These are phyloP conservation scores for Cadophora sp. DNA, from an alignment of 2,329 filamentous ascomycete species.

Conservation along the genomic window DNA sequence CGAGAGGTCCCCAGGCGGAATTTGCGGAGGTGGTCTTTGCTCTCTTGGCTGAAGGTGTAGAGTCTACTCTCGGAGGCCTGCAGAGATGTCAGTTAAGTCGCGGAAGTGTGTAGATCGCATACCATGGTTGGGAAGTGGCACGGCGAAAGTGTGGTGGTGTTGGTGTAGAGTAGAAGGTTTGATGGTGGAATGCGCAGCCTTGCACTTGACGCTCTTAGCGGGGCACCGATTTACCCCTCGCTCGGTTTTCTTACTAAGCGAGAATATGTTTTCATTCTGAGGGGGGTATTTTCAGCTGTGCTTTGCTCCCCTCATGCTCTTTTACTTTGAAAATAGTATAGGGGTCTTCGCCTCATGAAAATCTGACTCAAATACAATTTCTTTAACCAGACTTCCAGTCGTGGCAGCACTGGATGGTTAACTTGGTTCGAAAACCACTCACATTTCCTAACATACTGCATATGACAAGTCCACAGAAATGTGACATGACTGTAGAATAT, in stretches of 20 bases:
- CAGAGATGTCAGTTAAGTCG: slow-evolving; percentile 11
- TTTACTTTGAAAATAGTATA: not conserved
- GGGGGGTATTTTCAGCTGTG: not conserved
- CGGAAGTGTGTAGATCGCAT: not conserved
- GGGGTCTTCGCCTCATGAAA: not conserved
- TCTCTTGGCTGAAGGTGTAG: slow-evolving; percentile 92
- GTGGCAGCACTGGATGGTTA: too few relatives aligned
- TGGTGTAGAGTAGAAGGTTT: not conserved
- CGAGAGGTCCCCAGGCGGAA: slow-evolving; percentile 92
- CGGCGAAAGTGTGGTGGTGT: not conserved
- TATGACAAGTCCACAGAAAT: too few relatives aligned
- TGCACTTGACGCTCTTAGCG: slow-evolving; percentile 9
- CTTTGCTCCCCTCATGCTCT: not conserved
- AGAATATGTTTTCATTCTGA: not conserved
- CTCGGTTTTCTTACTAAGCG: slow-evolving; percentile 7
- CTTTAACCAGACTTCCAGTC: too few relatives aligned
- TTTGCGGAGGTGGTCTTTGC: slow-evolving; percentile 88
- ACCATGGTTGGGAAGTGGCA: slow-evolving; percentile 8
- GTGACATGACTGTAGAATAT: too few relatives aligned
- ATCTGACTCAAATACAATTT: too few relatives aligned
- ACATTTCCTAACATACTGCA: too few relatives aligned
- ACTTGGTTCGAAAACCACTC: too few relatives aligned
- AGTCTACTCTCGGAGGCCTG: slow-evolving; percentile 79
- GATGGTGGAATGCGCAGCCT: slow-evolving; percentile 17
- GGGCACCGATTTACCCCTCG: not conserved